A percentile compares a stretch with the other conserved stretches of the same genome.
These are phyloP conservation scores for Vigna mungo DNA, from an alignment of 306 rosid genomes.

Conservation along the genomic window DNA sequence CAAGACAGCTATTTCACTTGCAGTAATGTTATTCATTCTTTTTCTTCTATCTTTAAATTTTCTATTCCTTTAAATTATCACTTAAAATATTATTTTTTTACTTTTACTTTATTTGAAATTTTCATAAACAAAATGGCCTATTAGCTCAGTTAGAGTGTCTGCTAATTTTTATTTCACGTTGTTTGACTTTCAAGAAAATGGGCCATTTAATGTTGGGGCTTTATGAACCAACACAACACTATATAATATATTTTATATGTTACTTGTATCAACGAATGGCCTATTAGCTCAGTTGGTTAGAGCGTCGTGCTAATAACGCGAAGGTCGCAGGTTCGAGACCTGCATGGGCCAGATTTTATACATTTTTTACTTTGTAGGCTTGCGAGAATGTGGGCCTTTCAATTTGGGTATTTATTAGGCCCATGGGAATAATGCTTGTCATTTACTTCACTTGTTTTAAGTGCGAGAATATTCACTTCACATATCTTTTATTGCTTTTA, in stretches of 20 bases:
- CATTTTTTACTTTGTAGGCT: too few species aligned
- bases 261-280: constrained; percentile 47
- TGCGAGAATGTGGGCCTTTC: too few species aligned
- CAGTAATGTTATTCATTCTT: constrained; percentile 76
- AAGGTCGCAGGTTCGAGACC: constrained; percentile 97
- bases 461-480: too few species aligned
- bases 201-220: too few species aligned
- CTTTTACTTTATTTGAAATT: too few species aligned
- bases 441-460: too few species aligned
- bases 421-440: too few species aligned
- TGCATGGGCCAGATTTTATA: constrained; percentile 74
- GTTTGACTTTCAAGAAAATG: too few species aligned
- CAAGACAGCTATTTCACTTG: constrained; percentile 82
- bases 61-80: background rate
- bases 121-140: constrained; percentile 52
- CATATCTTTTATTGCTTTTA: too few species aligned
- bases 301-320: constrained; percentile 94
- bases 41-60: background rate
- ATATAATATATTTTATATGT: too few species aligned
- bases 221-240: too few species aligned
- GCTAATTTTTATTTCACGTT: constrained; percentile 51
- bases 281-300: constrained; percentile 94
- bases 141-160: constrained; percentile 96
- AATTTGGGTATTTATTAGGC: too few species aligned
- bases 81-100: background rate